Evolutionary conservation across 805 yeast genomes (phyloP), one percentile per base, ranked within the genome.

Genomic region (Nakazawaea siamensis): DNA sequence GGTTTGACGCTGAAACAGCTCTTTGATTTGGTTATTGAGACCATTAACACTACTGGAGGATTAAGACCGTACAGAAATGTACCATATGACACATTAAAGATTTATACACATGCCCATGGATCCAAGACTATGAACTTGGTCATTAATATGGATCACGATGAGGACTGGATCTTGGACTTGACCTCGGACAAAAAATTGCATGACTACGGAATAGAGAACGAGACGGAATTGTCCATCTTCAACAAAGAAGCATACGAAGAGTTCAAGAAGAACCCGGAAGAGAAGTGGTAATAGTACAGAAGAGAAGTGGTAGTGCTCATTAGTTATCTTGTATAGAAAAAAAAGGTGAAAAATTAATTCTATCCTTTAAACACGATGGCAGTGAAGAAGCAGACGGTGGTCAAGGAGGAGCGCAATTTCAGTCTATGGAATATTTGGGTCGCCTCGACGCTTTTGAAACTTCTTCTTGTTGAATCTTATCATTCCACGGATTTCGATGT

Each of bases 401-500:
- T 12, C 32, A 27, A 20, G 13, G 40, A 37, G 20, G 37, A 37
- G 24, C 21, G 40, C 13, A 67, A 57, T 42, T 70, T 63, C 50
- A 72, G 83, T 1, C 57, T 79, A 12, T 70, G 76, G 73, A 75
- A 77, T 50, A 71, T 77, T 14, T 77, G 81, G 73, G 70, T 79
- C 8, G 80, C 83, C 4, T 64, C 77, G 1, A 61, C 77, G 8
- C 55, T 73, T 30, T 57, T 80, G 27, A 80, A 80, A 43, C 53
- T 79, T 9, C 60, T 82, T 16, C 59, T 82, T n/a, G 70, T 76
- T 35, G 78, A 82, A 6, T 86, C 90, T 1, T 92, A 90, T 56
- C 87, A 75, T 46, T 88, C 97, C 10, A 92, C 97, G 1, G 98
- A 92, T 55, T 90, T 92, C 49, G 98, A 92, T 53, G 98, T 92